Base-by-base conservation (phyloP, 129 eudicot genomes). In the Apium graveolens region DNA sequence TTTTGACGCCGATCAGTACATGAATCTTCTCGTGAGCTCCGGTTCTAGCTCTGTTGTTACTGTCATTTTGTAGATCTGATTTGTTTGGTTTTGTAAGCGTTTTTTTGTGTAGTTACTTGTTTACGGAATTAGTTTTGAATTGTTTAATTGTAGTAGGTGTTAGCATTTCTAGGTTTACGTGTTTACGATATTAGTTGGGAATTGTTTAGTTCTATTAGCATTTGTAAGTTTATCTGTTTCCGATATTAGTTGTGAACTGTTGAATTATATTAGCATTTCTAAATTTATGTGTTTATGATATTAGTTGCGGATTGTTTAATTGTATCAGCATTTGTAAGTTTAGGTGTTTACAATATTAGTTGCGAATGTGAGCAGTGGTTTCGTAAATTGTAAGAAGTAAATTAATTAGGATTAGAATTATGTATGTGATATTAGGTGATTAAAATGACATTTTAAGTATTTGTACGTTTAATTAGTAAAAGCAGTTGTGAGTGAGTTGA, bases 1-100 rank as follows among this genome's bases (percentile, higher is more conserved):
- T 41, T 95, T 95, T 73, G 97, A 95, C 78, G 86, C 97, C 71
- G 92, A 92, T 83, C 94, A 86, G 87, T 95, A 95, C 82, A 95
- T 95, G 97, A 95, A 91, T 88, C 93, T 91, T 71, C 91, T 94
- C 37, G 98, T 94, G 88, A 35, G 87, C 53, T 43, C 77, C 44
- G 24, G 82, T 42, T 66, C 17, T 17, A 9, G 14, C 32, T 60
- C 16, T 0, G 1, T 60, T 0, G 7, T 53, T 39, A 14, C 9
- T 1, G 8, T 35, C 0, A 34, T 35, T 70, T 70, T 37, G 12
- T 16, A 37, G 74, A 70, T 70, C 74, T 37, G 11, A 11, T 60
- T 26, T 60, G 34, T 60, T n/a, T n/a, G 13, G 10, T n/a, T 60
- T 14, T 26, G 10, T 60, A 8, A n/a, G 68, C 16, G 4, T 51